Base-by-base conservation (phyloP, 257 asterid species). In the Lithospermum erythrorhizon region DNA sequence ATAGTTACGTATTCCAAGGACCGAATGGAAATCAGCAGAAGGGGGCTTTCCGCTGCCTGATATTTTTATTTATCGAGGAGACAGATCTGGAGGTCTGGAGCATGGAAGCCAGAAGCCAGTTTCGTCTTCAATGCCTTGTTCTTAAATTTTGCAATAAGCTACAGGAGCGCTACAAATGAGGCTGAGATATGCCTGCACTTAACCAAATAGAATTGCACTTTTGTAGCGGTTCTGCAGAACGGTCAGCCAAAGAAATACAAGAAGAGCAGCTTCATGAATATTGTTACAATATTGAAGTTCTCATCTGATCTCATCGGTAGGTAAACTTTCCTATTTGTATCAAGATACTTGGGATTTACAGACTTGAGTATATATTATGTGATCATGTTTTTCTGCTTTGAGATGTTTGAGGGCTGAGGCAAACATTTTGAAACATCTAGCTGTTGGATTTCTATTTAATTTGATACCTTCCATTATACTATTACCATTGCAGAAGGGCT, bases 61-160 rank as follows among this genome's bases (percentile, higher is more conserved):
- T 18, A 41, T 37, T 29, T 27, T 64, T 64, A 57, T 29, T 30
- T 16, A 32, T 64, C 21, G 15, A 32, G 21, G 19, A 2, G 4
- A 27, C 55, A 48, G 21, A 64, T 45, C 20, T 64, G 11, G 23
- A 6, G n/a, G 27, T 14, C 24, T 64, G 61, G 68, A 55, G 1
- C 14, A 21, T 53, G 30, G 16, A 51, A 10, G 22, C 15, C 22
- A 1, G n/a, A n/a, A n/a, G 22, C 10, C 17, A 20, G 21, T 37
- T 64, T 55, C 3, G 5, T 6, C 68, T 64, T 13, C 18, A 64
- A 29, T 2, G 32, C 14, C 17, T 64, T 9, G 62, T 64, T 9
- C 22, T 64, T 32, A 8, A 41, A 0, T 1, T 6, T 0, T 64
- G 61, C 55, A 13, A 0, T 27, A 7, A 55, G 3, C 61, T 64